Conservation (phyloP, 129 eudicot species). For the Helianthus annuus region DNA sequence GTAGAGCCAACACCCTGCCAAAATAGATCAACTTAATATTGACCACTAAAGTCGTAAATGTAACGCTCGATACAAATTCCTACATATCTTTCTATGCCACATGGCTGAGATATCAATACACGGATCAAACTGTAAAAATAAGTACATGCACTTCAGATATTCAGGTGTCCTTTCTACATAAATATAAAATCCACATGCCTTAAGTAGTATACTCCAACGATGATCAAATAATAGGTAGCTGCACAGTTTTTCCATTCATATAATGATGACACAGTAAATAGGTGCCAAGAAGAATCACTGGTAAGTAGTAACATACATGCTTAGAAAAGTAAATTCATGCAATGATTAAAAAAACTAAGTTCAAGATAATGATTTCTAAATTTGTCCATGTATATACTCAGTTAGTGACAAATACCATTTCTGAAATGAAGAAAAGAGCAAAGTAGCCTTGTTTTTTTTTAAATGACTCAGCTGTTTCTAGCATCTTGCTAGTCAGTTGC, state of each 20-base stretch:
- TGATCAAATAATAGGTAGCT: too few relatives aligned
- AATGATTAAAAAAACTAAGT: background rate
- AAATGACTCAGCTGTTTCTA: too few relatives aligned
- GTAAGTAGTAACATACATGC: too few relatives aligned
- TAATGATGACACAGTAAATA: background rate
- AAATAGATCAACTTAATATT: conserved; percentile 33
- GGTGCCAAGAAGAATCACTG: conserved; percentile 5
- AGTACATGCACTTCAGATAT: conserved; percentile 1
- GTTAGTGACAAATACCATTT: background rate
- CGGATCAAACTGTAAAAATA: conserved; percentile 20
- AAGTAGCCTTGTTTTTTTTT: too few relatives aligned
- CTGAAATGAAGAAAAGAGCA: background rate
- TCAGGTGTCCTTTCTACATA: background rate
- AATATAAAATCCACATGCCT: conserved; percentile 10
- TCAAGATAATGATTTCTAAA: conserved; percentile 3
- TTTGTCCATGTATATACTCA: background rate
- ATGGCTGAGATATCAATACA: conserved; percentile 23
- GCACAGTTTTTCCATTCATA: background rate
- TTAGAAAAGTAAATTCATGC: too few relatives aligned
- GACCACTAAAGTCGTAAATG: conserved; percentile 29
- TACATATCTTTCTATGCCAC: conserved; percentile 17
- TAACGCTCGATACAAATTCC: conserved; percentile 3
- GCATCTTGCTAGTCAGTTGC: too few relatives aligned
- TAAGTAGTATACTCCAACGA: background rate
- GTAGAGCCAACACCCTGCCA: conserved; percentile 85